Base-by-base conservation (phyloP, 768 basidiomycete genomes). In the Leccinum uliginosum region DNA sequence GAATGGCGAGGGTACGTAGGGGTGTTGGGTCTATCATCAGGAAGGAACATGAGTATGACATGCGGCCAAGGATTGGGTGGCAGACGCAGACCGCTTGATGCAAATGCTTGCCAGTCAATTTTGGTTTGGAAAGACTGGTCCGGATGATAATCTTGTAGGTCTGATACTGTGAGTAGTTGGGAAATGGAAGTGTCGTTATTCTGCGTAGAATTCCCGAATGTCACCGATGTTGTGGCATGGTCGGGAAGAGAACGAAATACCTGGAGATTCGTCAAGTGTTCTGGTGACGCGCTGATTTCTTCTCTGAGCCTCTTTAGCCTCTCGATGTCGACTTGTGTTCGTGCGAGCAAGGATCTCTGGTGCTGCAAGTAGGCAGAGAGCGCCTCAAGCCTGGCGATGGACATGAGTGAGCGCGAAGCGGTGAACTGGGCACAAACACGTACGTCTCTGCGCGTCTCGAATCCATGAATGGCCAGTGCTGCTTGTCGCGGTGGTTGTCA, bases 61-160 rank as follows among this genome's bases (percentile, higher is more conserved):
- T 46, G 48, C 14, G 30, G 21, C 15, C 48, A 47, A 23, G 27
- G 27, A 43, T 43, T 45, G 48, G 34, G 24, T 49, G 49, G 45
- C 21, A 24, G 54, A 35, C 19, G 67, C 75, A 50, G 65, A 89
- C 88, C 87, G 62, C 75, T 74, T 6, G 75, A 74, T 10, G 77
- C 74, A 65, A 84, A 89, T 1, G 80, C 63, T 11, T 77, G 68
- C 89, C 89, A 91, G 60, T 89, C 75, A 47, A 90, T 74, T 30
- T 76, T 75, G 55, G 77, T 67, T 4, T 83, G 81, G 32, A 69
- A 64, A 51, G 61, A 61, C 6, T 82, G 64, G 1, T 66, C 62
- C 2, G 81, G 73, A 23, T 74, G 71, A 32, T 77, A 76, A 53
- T 80, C 79, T 0, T 70, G 66, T 50, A 80, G 71, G 34, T 78